These are phyloP conservation scores for Ochromonas danica DNA, from an alignment of 108 stramenopile species.

Conservation along the genomic window DNA sequence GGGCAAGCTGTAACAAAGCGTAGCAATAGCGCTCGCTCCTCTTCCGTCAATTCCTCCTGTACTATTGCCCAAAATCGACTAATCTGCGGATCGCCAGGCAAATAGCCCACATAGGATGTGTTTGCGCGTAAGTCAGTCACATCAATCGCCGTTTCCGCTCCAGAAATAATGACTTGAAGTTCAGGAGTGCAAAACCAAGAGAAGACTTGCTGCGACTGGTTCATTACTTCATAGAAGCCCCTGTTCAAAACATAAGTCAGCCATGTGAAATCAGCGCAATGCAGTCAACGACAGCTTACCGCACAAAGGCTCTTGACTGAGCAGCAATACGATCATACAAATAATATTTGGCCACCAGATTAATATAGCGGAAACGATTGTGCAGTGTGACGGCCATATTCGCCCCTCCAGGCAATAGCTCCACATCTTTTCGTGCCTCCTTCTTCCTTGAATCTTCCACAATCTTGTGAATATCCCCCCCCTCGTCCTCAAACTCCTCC, in stretches of 20 bases:
- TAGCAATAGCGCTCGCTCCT: conserved; percentile 79
- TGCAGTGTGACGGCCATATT: conserved; percentile 74
- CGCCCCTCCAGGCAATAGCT: conserved; percentile 78
- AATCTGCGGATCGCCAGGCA: conserved; percentile 70
- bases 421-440: conserved; percentile 59
- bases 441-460: neutral
- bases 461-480: neutral
- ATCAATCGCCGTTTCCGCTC: conserved; percentile 75
- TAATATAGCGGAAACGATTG: conserved; percentile 73
- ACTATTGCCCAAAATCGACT: conserved; percentile 86
- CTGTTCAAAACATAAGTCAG: conserved; percentile 86
- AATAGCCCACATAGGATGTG: conserved; percentile 80
- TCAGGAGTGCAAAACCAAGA: conserved; percentile 84
- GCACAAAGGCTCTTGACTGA: conserved; percentile 7
- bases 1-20: conserved; percentile 95
- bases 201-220: conserved; percentile 39
- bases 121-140: conserved; percentile 82
- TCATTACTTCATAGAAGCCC: conserved; percentile 92
- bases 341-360: conserved; percentile 88
- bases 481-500: conserved; percentile 68
- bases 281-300: neutral
- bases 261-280: neutral
- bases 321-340: conserved; percentile 75
- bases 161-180: conserved; percentile 84
- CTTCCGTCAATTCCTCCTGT: conserved; percentile 57